Evolutionary conservation across 345 rosid species (phyloP).

Genomic region (Conringia planisiliqua): DNA sequence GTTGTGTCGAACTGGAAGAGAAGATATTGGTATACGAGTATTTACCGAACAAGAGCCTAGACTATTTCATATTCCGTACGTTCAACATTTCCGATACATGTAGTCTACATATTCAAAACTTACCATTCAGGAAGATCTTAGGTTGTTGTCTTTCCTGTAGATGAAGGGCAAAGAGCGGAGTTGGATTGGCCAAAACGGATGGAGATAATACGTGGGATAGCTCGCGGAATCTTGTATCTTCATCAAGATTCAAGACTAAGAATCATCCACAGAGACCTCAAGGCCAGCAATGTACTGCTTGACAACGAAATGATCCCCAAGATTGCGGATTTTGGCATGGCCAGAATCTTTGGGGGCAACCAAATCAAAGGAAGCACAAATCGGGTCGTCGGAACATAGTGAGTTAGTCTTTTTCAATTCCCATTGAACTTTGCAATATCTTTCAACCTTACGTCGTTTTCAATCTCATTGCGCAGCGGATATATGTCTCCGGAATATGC

Average conservation of each 20-base stretch:
- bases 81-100: not conserved
- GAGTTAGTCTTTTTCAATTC: conserved; percentile 11
- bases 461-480: conserved; percentile 38
- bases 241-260: conserved; percentile 72
- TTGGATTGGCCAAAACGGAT: conserved; percentile 59
- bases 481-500: conserved; percentile 85
- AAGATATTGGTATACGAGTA: conserved; percentile 63
- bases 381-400: conserved; percentile 72
- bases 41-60: conserved; percentile 62
- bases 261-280: conserved; percentile 74
- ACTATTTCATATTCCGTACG: conserved; percentile 50
- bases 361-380: conserved; percentile 49
- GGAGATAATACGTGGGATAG: conserved; percentile 53
- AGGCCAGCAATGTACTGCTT: conserved; percentile 56
- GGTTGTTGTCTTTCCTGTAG: conserved; percentile 5
- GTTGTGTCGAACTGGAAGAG: conserved; percentile 51
- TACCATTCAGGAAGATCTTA: not conserved
- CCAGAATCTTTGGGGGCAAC: conserved; percentile 51
- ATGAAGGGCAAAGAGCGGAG: conserved; percentile 26
- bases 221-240: conserved; percentile 68
- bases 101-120: not conserved
- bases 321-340: conserved; percentile 70
- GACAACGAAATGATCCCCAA: conserved; percentile 54
- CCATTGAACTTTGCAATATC: not conserved
- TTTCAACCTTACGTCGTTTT: not conserved